Percentiles rank a stretch among this genome's conserved stretches.
These are phyloP conservation scores for Cyclospora cayetanensis DNA, from an alignment of 169 alveolate genomes.

Conservation along the genomic window DNA sequence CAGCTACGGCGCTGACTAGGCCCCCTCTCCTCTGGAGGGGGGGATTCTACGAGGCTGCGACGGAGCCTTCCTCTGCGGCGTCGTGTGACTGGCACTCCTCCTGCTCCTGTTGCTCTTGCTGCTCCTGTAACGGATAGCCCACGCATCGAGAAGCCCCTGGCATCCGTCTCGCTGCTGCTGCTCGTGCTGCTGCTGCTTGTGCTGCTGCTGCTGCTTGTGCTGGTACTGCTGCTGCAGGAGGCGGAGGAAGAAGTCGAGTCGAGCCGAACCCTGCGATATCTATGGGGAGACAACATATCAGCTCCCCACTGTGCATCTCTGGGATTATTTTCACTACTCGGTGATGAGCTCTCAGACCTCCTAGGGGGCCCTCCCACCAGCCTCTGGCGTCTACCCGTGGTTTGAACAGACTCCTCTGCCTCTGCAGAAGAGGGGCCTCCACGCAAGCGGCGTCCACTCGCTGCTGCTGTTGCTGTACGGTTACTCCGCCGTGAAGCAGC, in stretches of 20 bases:
- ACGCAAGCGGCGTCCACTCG: background rate
- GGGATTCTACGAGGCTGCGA: background rate
- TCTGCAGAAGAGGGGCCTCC: background rate
- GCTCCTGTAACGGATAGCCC: background rate
- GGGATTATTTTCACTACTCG: background rate
- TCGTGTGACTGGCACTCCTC: background rate
- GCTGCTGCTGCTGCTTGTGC: background rate
- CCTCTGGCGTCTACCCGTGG: background rate
- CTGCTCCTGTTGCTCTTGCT: conserved; percentile 28
- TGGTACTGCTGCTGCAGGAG: background rate
- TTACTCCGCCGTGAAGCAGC: background rate
- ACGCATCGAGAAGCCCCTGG: background rate
- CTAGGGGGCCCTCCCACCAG: background rate
- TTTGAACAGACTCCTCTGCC: background rate
- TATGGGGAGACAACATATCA: background rate
- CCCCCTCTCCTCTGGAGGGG: background rate
- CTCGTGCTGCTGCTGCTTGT: background rate
- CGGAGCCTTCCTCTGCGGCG: background rate
- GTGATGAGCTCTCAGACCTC: background rate
- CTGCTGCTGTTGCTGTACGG: background rate
- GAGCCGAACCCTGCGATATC: background rate
- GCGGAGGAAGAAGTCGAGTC: background rate
- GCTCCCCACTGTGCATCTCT: background rate
- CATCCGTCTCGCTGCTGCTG: background rate
- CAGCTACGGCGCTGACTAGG: background rate